phyloP scores from a whole-genome alignment of 2,329 filamentous ascomycete genomes.

The Microcyclospora pomicola region DNA sequence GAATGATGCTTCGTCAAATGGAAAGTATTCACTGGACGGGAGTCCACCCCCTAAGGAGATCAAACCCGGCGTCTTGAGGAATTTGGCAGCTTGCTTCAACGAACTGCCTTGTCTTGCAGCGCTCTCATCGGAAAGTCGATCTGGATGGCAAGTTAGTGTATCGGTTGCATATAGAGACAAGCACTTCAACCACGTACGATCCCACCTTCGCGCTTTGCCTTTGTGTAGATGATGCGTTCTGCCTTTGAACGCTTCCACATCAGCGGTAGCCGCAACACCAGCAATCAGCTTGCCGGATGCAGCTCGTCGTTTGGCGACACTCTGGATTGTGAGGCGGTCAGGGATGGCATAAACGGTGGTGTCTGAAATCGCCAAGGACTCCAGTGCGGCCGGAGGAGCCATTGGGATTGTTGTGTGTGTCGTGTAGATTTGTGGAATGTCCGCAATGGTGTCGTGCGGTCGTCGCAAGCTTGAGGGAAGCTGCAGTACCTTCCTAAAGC shows the following conservation, averaged over 20 bases:
- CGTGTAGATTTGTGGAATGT: background rate
- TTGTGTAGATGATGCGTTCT: conserved; percentile 45
- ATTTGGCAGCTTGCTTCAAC: conserved; percentile 71
- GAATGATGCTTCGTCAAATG: conserved; percentile 65
- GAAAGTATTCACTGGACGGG: conserved; percentile 81
- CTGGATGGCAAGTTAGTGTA: conserved; percentile 13
- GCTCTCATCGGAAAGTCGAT: conserved; percentile 37
- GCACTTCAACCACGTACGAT: conserved; percentile 46
- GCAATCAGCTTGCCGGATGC: conserved; percentile 61
- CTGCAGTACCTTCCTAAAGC: too few relatives aligned
- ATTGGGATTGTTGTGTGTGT: conserved; percentile 6
- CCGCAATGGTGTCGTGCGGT: too few relatives aligned
- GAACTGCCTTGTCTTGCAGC: conserved; percentile 41
- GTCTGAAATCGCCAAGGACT: conserved; percentile 33
- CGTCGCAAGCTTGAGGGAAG: too few relatives aligned
- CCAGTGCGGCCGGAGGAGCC: conserved; percentile 24
- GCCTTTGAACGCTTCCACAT: conserved; percentile 74
- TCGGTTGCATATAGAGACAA: background rate
- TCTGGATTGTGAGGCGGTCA: conserved; percentile 47
- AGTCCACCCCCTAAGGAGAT: conserved; percentile 89
- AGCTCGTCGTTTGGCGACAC: conserved; percentile 52
- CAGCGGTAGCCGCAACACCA: conserved; percentile 61
- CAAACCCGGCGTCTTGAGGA: conserved; percentile 65
- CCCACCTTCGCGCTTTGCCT: conserved; percentile 69
- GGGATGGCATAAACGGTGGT: conserved; percentile 33